Conservation (phyloP, 208 protist genomes). For the Sergeia podlipaevii region DNA sequence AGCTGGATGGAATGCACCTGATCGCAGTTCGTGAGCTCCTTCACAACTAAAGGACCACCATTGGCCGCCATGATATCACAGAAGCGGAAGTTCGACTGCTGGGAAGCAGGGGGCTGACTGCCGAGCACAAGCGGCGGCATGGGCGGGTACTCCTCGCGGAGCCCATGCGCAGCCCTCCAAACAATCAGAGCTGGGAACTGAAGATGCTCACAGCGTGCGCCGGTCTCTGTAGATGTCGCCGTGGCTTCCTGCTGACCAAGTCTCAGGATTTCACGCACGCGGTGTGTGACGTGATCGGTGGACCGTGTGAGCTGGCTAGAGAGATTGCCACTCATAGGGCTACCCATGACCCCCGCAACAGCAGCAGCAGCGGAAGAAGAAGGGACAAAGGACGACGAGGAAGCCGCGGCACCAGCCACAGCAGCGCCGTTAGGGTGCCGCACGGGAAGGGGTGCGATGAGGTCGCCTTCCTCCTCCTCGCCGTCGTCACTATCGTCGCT, state of each 20-base stretch:
- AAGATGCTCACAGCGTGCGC: no score
- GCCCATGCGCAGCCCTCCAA: slow-evolving; percentile 16
- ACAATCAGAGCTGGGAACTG: slow-evolving; percentile 32
- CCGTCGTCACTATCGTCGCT: slow-evolving; percentile 8
- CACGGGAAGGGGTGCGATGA: slow-evolving; percentile 13
- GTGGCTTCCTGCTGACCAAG: no score
- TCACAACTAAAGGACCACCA: slow-evolving; percentile 61
- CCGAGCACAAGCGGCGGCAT: slow-evolving; percentile 10
- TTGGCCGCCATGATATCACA: slow-evolving; percentile 19
- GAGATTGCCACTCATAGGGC: no score
- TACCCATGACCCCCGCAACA: no score
- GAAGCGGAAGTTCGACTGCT: slow-evolving; percentile 21
- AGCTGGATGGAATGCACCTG: slow-evolving; percentile 65
- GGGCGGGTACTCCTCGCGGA: slow-evolving; percentile 26
- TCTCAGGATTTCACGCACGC: no score
- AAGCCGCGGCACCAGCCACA: background rate
- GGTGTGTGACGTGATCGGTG: no score
- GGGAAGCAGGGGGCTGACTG: slow-evolving; percentile 11
- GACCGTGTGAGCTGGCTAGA: no score
- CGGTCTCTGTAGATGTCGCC: no score
- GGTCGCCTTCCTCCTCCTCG: slow-evolving; percentile 34
- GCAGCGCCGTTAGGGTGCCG: slow-evolving; percentile 5
- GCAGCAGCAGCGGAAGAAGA: no score
- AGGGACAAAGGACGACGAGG: no score
- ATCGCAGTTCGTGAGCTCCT: slow-evolving; percentile 54